Percentiles rank a stretch among this genome's conserved stretches.
phyloP scores from a whole-genome alignment of 176 grass and related monocot species.

The Ensete ventricosum region DNA sequence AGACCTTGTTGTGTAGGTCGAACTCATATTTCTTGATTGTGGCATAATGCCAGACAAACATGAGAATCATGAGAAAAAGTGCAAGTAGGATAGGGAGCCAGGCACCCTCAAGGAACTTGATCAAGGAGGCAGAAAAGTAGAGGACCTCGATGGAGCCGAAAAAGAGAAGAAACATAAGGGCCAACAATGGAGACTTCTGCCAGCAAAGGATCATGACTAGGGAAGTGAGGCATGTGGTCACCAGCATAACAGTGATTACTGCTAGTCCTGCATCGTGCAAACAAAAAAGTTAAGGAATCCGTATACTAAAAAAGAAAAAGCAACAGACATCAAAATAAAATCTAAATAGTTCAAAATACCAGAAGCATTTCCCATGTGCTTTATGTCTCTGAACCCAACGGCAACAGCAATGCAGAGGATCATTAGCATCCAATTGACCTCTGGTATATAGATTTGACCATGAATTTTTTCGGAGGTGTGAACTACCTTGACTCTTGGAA shows the following conservation, averaged over 20 bases:
- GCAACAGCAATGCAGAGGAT: conserved; percentile 89
- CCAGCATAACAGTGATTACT: conserved; percentile 97
- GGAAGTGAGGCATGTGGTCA: conserved; percentile 84
- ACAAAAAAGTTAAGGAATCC: background rate
- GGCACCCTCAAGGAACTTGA: conserved; percentile 94
- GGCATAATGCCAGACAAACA: conserved; percentile 86
- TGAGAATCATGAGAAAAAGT: conserved; percentile 67
- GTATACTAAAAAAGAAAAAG: background rate
- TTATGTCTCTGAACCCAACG: conserved; percentile 91
- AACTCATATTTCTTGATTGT: conserved; percentile 98
- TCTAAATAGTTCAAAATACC: conserved; percentile 28
- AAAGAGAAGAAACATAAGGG: conserved; percentile 67
- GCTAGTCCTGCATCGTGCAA: conserved; percentile 50
- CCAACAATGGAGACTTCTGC: conserved; percentile 58
- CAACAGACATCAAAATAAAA: background rate
- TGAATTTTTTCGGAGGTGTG: conserved; percentile 93
- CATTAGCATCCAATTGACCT: conserved; percentile 99
- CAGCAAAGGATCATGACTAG: conserved; percentile 92
- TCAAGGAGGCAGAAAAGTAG: conserved; percentile 93
- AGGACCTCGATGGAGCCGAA: conserved; percentile 78
- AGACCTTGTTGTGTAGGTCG: conserved; percentile 93
- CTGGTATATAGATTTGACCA: conserved; percentile 96
- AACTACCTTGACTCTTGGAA: conserved; percentile 92
- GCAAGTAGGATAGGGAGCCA: conserved; percentile 88
- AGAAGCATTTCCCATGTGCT: conserved; percentile 95